phyloP scores from a whole-genome alignment of 805 yeast genomes.

The Naumovozyma castellii region DNA sequence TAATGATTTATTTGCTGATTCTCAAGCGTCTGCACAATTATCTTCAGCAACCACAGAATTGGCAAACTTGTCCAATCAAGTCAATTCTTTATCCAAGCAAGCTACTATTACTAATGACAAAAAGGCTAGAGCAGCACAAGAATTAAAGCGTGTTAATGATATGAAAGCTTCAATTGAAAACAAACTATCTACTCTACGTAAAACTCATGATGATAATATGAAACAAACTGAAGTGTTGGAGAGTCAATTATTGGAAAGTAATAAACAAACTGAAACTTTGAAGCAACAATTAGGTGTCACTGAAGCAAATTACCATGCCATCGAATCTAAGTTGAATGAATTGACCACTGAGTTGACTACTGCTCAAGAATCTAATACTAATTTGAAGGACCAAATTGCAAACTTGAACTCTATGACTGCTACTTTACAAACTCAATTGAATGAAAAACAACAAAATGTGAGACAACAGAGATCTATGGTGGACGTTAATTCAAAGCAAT shows the following conservation, averaged over 20 bases:
- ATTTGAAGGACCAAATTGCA: slow-evolving; percentile 60
- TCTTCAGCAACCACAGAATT: slow-evolving; percentile 76
- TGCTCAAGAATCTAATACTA: slow-evolving; percentile 57
- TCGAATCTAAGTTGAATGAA: slow-evolving; percentile 54
- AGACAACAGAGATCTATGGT: slow-evolving; percentile 54
- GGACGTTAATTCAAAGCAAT: slow-evolving; percentile 61
- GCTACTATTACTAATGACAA: slow-evolving; percentile 62
- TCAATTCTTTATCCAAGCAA: slow-evolving; percentile 66
- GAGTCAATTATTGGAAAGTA: slow-evolving; percentile 45
- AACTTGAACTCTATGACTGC: slow-evolving; percentile 56
- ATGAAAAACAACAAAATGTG: slow-evolving; percentile 42
- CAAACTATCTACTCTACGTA: slow-evolving; percentile 57
- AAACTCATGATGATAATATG: slow-evolving; percentile 70
- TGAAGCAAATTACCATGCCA: slow-evolving; percentile 69
- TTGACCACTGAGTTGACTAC: slow-evolving; percentile 52
- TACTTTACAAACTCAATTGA: slow-evolving; percentile 48
- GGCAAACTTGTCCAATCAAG: slow-evolving; percentile 80
- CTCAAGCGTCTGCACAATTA: slow-evolving; percentile 54
- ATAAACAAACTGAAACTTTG: slow-evolving; percentile 57
- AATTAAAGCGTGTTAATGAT: slow-evolving; percentile 55
- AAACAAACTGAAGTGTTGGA: slow-evolving; percentile 68
- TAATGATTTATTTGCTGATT: slow-evolving; percentile 47
- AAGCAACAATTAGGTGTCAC: slow-evolving; percentile 63
- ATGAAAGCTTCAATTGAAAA: slow-evolving; percentile 63
- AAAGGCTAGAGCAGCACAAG: slow-evolving; percentile 66